phyloP scores from a whole-genome alignment of 768 basidiomycete genomes.

The Lactarius deliciosus region DNA sequence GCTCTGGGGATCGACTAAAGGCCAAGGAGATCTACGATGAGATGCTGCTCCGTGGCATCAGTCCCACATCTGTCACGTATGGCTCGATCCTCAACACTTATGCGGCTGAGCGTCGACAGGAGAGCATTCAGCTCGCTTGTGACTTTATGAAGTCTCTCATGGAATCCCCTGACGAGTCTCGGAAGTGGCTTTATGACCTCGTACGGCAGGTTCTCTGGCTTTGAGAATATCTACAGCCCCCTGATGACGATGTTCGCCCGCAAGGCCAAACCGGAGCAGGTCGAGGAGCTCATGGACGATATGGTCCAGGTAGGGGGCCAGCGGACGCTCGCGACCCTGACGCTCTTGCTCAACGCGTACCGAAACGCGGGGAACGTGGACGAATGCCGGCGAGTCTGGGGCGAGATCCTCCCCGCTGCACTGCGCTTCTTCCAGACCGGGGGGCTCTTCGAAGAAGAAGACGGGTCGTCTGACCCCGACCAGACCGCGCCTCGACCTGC shows the following conservation, averaged over 20 bases:
- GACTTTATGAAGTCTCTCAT: conserved; percentile 59
- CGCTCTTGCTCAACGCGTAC: conserved; percentile 70
- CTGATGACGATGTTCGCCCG: conserved; percentile 54
- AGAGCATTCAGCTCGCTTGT: conserved; percentile 60
- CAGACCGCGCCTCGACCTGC: conserved; percentile 21
- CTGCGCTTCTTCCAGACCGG: conserved; percentile 41
- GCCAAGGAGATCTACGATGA: conserved; percentile 70
- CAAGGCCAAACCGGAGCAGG: conserved; percentile 47
- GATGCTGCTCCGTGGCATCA: conserved; percentile 64
- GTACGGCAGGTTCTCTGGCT: conserved; percentile 43
- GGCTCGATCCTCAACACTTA: conserved; percentile 65
- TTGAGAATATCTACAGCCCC: conserved; percentile 60
- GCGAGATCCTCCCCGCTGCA: conserved; percentile 60
- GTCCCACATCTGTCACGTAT: conserved; percentile 69
- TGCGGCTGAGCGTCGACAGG: conserved; percentile 46
- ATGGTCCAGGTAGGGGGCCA: conserved; percentile 53
- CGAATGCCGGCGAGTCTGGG: conserved; percentile 64
- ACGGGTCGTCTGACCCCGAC: conserved; percentile 31
- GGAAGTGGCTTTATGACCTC: conserved; percentile 43
- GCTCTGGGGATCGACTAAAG: conserved; percentile 46
- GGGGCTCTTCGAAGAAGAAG: conserved; percentile 37
- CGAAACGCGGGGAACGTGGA: conserved; percentile 56
- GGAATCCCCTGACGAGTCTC: conserved; percentile 37
- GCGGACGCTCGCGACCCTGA: conserved; percentile 59
- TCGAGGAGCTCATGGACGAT: conserved; percentile 56